Conservation (phyloP, 768 basidiomycete genomes). For the Steccherinum ochraceum region DNA sequence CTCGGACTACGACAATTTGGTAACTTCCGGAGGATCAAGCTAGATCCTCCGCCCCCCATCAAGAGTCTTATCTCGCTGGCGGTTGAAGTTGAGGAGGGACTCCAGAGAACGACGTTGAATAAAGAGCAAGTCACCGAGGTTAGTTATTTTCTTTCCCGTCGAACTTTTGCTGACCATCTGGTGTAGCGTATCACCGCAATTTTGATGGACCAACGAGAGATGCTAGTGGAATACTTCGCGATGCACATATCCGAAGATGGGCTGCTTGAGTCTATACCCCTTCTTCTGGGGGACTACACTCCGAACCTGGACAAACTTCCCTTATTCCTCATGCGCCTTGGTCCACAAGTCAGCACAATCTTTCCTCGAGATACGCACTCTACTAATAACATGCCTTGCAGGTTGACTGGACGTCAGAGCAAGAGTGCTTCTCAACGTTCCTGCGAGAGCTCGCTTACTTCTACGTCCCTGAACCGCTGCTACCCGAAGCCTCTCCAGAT, state of each 20-base stretch:
- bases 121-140: slow-evolving; percentile 70
- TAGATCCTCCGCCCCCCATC: slow-evolving; percentile 79
- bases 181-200: slow-evolving; percentile 60
- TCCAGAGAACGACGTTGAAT: slow-evolving; percentile 42
- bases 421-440: slow-evolving; percentile 80
- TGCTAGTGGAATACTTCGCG: slow-evolving; percentile 92
- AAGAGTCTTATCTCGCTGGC: slow-evolving; percentile 71
- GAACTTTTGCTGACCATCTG: not conserved
- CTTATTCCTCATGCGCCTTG: slow-evolving; percentile 82
- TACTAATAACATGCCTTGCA: slow-evolving; percentile 23
- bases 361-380: not conserved
- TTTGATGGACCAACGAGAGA: slow-evolving; percentile 58
- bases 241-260: slow-evolving; percentile 64
- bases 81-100: slow-evolving; percentile 59
- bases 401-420: slow-evolving; percentile 87
- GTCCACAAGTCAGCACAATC: slow-evolving; percentile 73
- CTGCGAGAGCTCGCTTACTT: slow-evolving; percentile 89
- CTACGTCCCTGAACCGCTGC: slow-evolving; percentile 64
- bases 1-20: slow-evolving; percentile 90
- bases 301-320: slow-evolving; percentile 91
- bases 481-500: slow-evolving; percentile 10
- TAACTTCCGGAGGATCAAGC: slow-evolving; percentile 62
- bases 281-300: slow-evolving; percentile 80
- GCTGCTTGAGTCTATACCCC: slow-evolving; percentile 67
- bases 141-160: slow-evolving; percentile 17